These are phyloP conservation scores for Cryptomeria japonica DNA, from an alignment of 75 land plant species.

Conservation along the genomic window DNA sequence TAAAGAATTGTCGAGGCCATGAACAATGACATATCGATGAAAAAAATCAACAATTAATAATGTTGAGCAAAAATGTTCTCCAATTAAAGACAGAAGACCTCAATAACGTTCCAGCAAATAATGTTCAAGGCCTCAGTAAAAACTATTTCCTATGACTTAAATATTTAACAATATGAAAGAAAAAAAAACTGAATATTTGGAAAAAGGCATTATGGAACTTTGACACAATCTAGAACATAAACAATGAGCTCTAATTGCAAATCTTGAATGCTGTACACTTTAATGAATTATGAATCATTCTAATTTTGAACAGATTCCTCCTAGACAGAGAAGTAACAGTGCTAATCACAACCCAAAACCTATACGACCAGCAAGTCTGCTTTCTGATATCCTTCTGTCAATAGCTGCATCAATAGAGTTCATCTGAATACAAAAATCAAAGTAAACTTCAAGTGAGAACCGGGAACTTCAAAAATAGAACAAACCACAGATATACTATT, in stretches of 20 bases:
- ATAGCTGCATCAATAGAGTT: conserved; percentile 98
- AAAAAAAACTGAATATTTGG: neutral
- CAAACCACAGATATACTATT: neutral
- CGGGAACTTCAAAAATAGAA: neutral
- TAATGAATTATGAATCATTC: neutral
- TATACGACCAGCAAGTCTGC: conserved; percentile 97
- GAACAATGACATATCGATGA: neutral
- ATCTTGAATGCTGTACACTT: neutral
- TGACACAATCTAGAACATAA: neutral
- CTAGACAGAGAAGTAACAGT: neutral
- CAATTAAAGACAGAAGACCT: neutral
- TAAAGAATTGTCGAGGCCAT: neutral
- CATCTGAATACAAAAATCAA: conserved; percentile 63
- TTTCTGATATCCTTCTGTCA: conserved; percentile 88
- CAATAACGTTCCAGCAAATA: neutral
- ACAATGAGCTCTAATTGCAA: conserved; percentile 1
- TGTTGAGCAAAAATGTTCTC: neutral
- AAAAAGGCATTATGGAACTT: neutral
- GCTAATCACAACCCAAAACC: conserved; percentile 45
- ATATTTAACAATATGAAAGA: too few relatives aligned
- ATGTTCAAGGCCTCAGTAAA: neutral
- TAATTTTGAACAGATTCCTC: neutral
- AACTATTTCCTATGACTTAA: neutral
- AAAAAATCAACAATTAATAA: neutral
- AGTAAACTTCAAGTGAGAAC: neutral